A percentile compares a stretch with the other conserved stretches of the same genome.
Evolutionary conservation across 169 alveolate genomes (phyloP).

Genomic region (Plasmodium falciparum): DNA sequence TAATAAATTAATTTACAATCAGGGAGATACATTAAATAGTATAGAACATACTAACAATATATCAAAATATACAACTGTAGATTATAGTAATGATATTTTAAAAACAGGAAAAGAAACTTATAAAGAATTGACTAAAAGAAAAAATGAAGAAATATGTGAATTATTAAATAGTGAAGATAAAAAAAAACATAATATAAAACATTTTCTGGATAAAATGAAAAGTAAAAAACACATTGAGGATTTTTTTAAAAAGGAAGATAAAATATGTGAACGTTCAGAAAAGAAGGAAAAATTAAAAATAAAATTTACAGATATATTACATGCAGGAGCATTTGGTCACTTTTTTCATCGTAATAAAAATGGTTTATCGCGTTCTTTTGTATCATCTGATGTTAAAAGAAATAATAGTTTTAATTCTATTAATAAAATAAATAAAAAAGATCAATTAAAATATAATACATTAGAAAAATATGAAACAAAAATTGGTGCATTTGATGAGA

Average conservation of each 20-base stretch:
- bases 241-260: constrained; percentile 34
- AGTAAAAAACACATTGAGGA: constrained; percentile 46
- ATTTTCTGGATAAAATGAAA: constrained; percentile 62
- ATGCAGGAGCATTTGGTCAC: constrained; percentile 35
- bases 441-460: constrained; percentile 4
- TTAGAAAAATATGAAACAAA: background rate
- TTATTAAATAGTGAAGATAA: constrained; percentile 45
- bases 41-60: constrained; percentile 9
- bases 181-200: constrained; percentile 52
- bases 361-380: constrained; percentile 7
- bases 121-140: background rate
- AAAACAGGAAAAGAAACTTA: background rate
- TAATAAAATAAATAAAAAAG: constrained; percentile 5
- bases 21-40: constrained; percentile 20
- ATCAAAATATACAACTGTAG: constrained; percentile 2
- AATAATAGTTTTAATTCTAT: constrained; percentile 13
- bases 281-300: constrained; percentile 51
- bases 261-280: constrained; percentile 28
- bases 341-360: constrained; percentile 62
- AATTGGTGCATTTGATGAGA: background rate
- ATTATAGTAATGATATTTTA: constrained; percentile 7
- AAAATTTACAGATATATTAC: constrained; percentile 59
- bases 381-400: constrained; percentile 31
- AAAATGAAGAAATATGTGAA: background rate
- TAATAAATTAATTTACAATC: background rate